Conservation (phyloP, 2,329 filamentous ascomycete genomes). For the Cladophialophora carrionii region DNA sequence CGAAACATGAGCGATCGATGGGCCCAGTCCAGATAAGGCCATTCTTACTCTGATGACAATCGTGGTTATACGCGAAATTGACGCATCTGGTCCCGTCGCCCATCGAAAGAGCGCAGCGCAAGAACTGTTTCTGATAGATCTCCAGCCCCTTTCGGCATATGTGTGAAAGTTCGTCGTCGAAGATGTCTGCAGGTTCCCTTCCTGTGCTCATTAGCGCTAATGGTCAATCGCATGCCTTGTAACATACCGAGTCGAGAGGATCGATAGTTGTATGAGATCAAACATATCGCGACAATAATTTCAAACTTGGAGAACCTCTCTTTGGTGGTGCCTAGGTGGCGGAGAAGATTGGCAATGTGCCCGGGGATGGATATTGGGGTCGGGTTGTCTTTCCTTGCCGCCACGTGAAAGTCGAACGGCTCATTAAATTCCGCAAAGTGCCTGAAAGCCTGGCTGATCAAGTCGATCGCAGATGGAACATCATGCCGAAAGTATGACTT, state of each 20-base stretch:
- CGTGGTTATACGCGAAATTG: slow-evolving; percentile 10
- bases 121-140: slow-evolving; percentile 6
- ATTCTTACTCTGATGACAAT: slow-evolving; percentile 3
- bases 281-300: slow-evolving; percentile 8
- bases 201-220: not conserved
- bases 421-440: slow-evolving; percentile 10
- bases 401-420: slow-evolving; percentile 12
- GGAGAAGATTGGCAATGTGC: slow-evolving; percentile 10
- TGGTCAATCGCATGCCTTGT: not conserved
- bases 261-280: slow-evolving; percentile 7
- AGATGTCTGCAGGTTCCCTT: slow-evolving; percentile 8
- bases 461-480: slow-evolving; percentile 8
- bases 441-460: slow-evolving; percentile 7
- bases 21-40: slow-evolving; percentile 3
- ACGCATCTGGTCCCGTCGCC: slow-evolving; percentile 10
- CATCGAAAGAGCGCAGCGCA: slow-evolving; percentile 6
- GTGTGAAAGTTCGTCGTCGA: not conserved
- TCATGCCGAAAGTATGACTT: slow-evolving; percentile 14
- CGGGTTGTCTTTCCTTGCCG: slow-evolving; percentile 10
- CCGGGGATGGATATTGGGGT: slow-evolving; percentile 9
- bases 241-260: slow-evolving; percentile 3
- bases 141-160: slow-evolving; percentile 10
- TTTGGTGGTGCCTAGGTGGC: slow-evolving; percentile 6
- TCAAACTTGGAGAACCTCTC: slow-evolving; percentile 11
- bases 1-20: slow-evolving; percentile 12